Evolutionary conservation across 2,329 filamentous ascomycete genomes (phyloP).

Genomic region (Cadophora luteo-olivacea): DNA sequence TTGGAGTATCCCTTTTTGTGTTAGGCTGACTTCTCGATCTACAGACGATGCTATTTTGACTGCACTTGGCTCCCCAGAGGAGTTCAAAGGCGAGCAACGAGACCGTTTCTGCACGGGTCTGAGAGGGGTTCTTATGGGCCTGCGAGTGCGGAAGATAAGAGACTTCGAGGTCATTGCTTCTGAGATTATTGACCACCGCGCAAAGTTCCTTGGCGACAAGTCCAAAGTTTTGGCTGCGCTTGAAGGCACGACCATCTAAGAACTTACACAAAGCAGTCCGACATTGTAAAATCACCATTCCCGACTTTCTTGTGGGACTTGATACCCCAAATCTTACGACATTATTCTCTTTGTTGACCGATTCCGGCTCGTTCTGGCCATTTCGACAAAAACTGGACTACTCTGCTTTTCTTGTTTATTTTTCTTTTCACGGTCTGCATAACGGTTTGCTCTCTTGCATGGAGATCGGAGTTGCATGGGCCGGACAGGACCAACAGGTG

Average conservation of each 20-base stretch:
- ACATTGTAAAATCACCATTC: conserved; percentile 39
- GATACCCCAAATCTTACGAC: conserved; percentile 17
- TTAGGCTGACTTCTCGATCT: conserved; percentile 46
- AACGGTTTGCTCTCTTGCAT: conserved; percentile 24
- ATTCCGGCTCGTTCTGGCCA: conserved; percentile 12
- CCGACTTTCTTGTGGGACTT: conserved; percentile 26
- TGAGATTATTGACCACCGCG: conserved; percentile 71
- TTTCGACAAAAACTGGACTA: conserved; percentile 20
- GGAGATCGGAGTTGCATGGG: conserved; percentile 32
- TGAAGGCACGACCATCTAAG: conserved; percentile 47
- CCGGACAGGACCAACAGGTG: conserved; percentile 10
- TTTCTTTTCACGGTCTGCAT: conserved; percentile 22
- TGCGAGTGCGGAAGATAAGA: conserved; percentile 64
- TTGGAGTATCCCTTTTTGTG: conserved; percentile 43
- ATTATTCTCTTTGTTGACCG: conserved; percentile 23
- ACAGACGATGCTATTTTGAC: conserved; percentile 77
- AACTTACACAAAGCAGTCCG: conserved; percentile 22
- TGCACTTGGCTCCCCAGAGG: conserved; percentile 71
- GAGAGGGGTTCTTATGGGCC: conserved; percentile 63
- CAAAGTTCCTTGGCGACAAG: conserved; percentile 67
- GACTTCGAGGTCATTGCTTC: conserved; percentile 72
- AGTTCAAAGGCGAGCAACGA: conserved; percentile 66
- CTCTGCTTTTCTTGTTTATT: conserved; percentile 23
- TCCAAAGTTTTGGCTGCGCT: conserved; percentile 65
- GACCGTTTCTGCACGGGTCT: conserved; percentile 68